phyloP scores from a whole-genome alignment of 257 asterid species.

The Catharanthus roseus region DNA sequence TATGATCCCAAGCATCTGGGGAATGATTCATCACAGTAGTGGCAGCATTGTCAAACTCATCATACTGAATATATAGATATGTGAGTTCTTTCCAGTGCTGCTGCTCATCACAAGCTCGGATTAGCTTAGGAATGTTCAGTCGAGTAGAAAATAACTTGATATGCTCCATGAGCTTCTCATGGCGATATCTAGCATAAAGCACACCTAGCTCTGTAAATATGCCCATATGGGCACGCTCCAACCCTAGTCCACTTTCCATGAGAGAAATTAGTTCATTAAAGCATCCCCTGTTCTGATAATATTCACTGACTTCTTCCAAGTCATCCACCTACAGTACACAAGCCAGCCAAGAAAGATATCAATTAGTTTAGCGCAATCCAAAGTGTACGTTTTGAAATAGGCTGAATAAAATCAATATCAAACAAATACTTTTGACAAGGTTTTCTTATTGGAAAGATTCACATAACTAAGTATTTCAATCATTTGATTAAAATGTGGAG shows the following conservation, averaged over 20 bases:
- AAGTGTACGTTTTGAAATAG: background rate
- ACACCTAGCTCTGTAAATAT: constrained; percentile 97
- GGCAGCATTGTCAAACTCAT: constrained; percentile 98
- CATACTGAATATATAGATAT: constrained; percentile 85
- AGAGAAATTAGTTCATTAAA: constrained; percentile 94
- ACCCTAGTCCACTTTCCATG: constrained; percentile 98
- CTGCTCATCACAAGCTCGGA: constrained; percentile 98
- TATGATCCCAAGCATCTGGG: constrained; percentile 99
- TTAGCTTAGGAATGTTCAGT: constrained; percentile 93
- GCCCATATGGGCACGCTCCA: constrained; percentile 99
- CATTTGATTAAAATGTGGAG: background rate
- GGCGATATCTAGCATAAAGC: constrained; percentile 94
- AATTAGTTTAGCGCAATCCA: background rate
- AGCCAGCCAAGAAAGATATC: background rate
- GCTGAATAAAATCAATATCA: background rate
- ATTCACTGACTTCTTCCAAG: constrained; percentile 97
- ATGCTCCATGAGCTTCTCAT: constrained; percentile 99
- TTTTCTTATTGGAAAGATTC: background rate
- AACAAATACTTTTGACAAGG: background rate
- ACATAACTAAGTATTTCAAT: background rate
- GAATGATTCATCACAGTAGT: constrained; percentile 99
- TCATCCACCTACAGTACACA: constrained; percentile 74
- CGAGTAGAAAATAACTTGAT: constrained; percentile 91
- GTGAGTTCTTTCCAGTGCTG: constrained; percentile 99
- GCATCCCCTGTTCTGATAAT: constrained; percentile 95